phyloP scores from a whole-genome alignment of 768 basidiomycete genomes.

The Infundibulicybe gibba region DNA sequence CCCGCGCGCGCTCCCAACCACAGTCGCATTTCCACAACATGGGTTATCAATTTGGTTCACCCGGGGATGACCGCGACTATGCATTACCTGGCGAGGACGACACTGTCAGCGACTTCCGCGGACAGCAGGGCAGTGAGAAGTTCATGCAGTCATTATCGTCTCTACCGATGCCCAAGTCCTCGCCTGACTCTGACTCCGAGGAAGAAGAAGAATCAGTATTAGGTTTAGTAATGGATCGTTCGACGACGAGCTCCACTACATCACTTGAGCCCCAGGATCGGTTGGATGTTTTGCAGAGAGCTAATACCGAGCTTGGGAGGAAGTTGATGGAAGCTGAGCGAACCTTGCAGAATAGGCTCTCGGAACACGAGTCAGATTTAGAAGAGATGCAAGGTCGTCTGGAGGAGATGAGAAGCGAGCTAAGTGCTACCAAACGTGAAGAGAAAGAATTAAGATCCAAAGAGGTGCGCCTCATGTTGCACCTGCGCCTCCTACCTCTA shows the following conservation, averaged over 20 bases:
- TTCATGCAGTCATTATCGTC: constrained; percentile 42
- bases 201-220: constrained; percentile 50
- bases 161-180: constrained; percentile 54
- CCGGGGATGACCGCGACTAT: constrained; percentile 34
- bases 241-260: constrained; percentile 53
- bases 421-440: constrained; percentile 79
- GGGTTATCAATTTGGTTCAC: constrained; percentile 13
- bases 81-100: constrained; percentile 37
- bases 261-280: constrained; percentile 74
- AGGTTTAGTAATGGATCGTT: constrained; percentile 60
- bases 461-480: constrained; percentile 50
- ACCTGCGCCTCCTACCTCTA: not conserved
- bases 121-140: constrained; percentile 23
- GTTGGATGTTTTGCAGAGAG: constrained; percentile 67
- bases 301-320: constrained; percentile 70
- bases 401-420: constrained; percentile 76
- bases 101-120: constrained; percentile 32
- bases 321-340: constrained; percentile 76
- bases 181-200: constrained; percentile 47
- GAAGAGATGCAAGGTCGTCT: constrained; percentile 74
- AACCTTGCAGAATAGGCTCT: constrained; percentile 59
- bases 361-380: constrained; percentile 79
- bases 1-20: constrained; percentile 54
- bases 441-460: constrained; percentile 90
- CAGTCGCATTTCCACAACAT: constrained; percentile 24